A percentile compares a stretch with the other conserved stretches of the same genome.
These are phyloP conservation scores for Coprinopsis strossmayeri DNA, from an alignment of 768 basidiomycete genomes.

Conservation along the genomic window DNA sequence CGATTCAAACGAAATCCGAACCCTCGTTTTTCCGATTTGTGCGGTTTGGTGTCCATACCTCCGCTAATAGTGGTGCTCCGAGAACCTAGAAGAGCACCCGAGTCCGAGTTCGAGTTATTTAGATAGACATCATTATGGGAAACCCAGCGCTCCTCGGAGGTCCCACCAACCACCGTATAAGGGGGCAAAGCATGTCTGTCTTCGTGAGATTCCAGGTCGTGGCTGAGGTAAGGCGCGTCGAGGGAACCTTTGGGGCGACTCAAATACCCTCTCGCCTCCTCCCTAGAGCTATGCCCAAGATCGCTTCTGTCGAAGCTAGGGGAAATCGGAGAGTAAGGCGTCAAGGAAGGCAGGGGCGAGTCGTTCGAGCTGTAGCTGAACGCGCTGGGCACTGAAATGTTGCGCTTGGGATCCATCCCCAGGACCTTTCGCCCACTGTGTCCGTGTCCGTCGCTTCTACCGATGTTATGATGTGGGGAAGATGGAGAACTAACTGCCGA, in stretches of 20 bases:
- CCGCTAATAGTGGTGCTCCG: not conserved
- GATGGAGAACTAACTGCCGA: not conserved
- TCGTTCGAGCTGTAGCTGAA: not conserved
- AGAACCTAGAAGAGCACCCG: not conserved
- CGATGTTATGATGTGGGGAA: not conserved
- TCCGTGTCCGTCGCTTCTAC: not conserved
- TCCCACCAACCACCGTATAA: not conserved
- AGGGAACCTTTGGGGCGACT: not conserved
- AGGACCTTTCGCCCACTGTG: not conserved
- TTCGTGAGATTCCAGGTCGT: not conserved
- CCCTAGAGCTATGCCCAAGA: not conserved
- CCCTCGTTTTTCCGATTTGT: not conserved
- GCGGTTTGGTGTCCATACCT: not conserved
- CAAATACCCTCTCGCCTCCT: not conserved
- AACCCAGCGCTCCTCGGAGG: not conserved
- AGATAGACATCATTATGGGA: too few relatives aligned
- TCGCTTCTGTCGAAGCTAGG: not conserved
- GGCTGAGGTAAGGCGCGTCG: not conserved
- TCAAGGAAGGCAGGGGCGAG: not conserved
- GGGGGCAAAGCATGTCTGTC: not conserved
- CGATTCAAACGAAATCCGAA: not conserved
- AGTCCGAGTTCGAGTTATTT: too few relatives aligned
- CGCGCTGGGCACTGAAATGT: not conserved
- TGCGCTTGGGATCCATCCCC: not conserved
- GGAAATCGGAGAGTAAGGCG: not conserved